Percentiles rank a stretch among this genome's conserved stretches.
These are phyloP conservation scores for Candida mesenterica DNA, from an alignment of 1,139 yeast genomes.

Conservation along the genomic window DNA sequence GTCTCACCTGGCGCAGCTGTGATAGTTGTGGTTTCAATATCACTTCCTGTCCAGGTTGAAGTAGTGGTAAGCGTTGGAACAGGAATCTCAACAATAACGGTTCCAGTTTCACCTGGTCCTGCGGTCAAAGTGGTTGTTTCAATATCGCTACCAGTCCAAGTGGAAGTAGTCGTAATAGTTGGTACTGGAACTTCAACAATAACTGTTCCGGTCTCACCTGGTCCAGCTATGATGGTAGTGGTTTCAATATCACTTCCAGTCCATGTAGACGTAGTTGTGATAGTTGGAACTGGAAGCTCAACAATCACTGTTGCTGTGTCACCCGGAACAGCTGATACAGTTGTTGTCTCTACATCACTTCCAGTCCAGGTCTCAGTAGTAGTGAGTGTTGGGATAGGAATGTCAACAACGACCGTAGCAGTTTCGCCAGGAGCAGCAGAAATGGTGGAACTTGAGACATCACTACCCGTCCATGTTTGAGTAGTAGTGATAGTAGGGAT, in stretches of 20 bases:
- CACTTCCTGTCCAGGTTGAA: slow-evolving; percentile 9
- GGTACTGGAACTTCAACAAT: slow-evolving; percentile 20
- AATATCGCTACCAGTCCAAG: slow-evolving; percentile 11
- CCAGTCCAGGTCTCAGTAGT: slow-evolving; percentile 1
- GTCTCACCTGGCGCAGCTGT: slow-evolving; percentile 6
- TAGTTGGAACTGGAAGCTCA: slow-evolving; percentile 13
- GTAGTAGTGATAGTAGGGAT: slow-evolving; percentile 12
- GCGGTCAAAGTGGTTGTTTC: slow-evolving; percentile 11
- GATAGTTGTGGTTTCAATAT: slow-evolving; percentile 5
- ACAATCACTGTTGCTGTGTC: slow-evolving; percentile 13
- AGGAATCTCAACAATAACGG: slow-evolving; percentile 15
- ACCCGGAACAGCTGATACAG: slow-evolving; percentile 5
- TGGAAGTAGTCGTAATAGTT: slow-evolving; percentile 12
- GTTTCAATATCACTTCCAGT: slow-evolving; percentile 4
- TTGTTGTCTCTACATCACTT: background rate
- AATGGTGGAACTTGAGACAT: slow-evolving; percentile 9
- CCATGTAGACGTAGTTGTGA: slow-evolving; percentile 12
- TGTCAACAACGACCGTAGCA: slow-evolving; percentile 17
- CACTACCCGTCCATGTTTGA: slow-evolving; percentile 12
- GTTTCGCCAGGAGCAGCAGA: slow-evolving; percentile 13
- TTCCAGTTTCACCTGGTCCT: slow-evolving; percentile 9
- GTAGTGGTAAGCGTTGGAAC: slow-evolving; percentile 14
- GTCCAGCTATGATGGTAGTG: slow-evolving; percentile 6
- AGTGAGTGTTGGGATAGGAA: slow-evolving; percentile 14
- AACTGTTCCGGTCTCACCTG: slow-evolving; percentile 17